A percentile compares a stretch with the other conserved stretches of the same genome.
phyloP scores from a whole-genome alignment of 164 flowering plant genomes.

The Sedum album region DNA sequence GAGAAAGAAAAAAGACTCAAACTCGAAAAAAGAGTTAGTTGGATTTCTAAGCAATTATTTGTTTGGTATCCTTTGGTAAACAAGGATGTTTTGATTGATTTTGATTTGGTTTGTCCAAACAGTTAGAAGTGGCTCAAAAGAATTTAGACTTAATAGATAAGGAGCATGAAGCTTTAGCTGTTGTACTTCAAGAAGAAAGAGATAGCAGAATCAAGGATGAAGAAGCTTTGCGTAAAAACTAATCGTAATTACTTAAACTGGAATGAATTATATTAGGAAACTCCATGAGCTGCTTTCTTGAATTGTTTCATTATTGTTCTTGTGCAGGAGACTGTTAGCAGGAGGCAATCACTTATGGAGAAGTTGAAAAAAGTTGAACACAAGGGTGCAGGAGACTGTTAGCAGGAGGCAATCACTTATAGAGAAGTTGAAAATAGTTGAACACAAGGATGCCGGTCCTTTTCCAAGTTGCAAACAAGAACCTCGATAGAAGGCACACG shows the following conservation, averaged over 20 bases:
- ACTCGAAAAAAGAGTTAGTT: not conserved
- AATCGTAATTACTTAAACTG: not conserved
- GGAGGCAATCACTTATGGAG: not conserved
- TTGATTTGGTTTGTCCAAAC: not conserved
- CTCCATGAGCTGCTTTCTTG: too few species aligned
- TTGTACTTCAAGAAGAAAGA: constrained; percentile 6
- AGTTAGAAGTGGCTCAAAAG: not conserved
- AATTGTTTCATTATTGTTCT: not conserved
- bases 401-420: not conserved
- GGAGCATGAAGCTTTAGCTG: constrained; percentile 1
- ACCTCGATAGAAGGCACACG: not conserved
- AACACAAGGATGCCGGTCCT: not conserved
- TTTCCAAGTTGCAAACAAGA: not conserved
- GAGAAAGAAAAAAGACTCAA: not conserved
- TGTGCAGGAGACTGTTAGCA: constrained; percentile 1
- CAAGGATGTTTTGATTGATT: not conserved
- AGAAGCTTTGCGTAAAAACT: not conserved
- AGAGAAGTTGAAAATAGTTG: not conserved
- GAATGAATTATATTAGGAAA: too few species aligned
- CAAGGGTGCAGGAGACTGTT: not conserved
- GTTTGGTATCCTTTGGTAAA: not conserved
- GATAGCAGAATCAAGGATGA: not conserved
- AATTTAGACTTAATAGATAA: not conserved
- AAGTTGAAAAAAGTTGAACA: not conserved
- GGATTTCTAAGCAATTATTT: not conserved